Conservation (phyloP, 108 stramenopile genomes). For the Thalassiosira profunda region DNA sequence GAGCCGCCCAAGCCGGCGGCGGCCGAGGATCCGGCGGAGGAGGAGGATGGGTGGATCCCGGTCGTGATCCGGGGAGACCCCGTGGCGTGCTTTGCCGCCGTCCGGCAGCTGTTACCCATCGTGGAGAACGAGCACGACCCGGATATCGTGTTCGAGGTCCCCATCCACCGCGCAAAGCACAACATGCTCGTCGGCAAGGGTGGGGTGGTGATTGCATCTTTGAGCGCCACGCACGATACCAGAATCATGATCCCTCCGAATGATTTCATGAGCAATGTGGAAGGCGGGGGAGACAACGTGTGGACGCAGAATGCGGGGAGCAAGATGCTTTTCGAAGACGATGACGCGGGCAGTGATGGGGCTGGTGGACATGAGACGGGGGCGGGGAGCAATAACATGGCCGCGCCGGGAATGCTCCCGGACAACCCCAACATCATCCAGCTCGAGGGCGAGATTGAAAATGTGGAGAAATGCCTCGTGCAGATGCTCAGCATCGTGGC, state of each 20-base stretch:
- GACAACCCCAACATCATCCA: constrained; percentile 40
- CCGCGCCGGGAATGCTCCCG: neutral
- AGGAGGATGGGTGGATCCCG: constrained; percentile 66
- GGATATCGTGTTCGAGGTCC: constrained; percentile 52
- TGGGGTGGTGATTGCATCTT: constrained; percentile 53
- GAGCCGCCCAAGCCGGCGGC: constrained; percentile 11
- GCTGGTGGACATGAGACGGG: no score
- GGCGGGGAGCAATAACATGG: neutral
- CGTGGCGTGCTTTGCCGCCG: constrained; percentile 48
- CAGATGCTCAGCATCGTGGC: constrained; percentile 40
- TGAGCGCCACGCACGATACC: constrained; percentile 55
- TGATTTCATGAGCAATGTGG: neutral
- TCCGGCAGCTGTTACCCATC: constrained; percentile 28
- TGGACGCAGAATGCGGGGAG: constrained; percentile 28
- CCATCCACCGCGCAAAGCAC: constrained; percentile 56
- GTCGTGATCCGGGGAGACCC: constrained; percentile 78
- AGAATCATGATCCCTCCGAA: constrained; percentile 84
- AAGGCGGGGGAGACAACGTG: neutral
- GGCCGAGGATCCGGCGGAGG: constrained; percentile 23
- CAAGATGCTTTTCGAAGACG: constrained; percentile 23
- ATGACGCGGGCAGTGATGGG: neutral
- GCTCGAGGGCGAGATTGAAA: constrained; percentile 43
- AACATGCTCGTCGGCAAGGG: constrained; percentile 67
- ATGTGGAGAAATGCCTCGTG: constrained; percentile 37
- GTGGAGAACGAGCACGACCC: constrained; percentile 38